Conservation (phyloP, 768 basidiomycete species). For the Suillus weaverae region DNA sequence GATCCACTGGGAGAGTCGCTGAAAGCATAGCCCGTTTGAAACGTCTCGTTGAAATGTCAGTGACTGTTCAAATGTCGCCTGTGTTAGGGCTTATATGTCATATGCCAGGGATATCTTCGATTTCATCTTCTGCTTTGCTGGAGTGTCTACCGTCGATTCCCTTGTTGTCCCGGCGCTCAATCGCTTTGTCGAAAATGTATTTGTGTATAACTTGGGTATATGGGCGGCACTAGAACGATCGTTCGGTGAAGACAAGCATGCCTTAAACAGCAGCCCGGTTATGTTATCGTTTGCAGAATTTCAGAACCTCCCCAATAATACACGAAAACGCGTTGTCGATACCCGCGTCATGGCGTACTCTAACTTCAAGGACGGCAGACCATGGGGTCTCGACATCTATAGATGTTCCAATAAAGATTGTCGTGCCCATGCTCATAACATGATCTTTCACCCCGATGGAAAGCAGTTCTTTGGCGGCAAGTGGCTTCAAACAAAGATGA, state of each 20-base stretch:
- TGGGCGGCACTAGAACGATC: not conserved
- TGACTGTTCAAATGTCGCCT: no score
- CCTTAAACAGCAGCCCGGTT: not conserved
- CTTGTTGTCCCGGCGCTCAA: not conserved
- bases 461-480: not conserved
- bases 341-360: slow-evolving; percentile 2
- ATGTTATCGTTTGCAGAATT: not conserved
- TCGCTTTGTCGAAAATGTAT: slow-evolving; percentile 2
- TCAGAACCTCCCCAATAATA: not conserved
- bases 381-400: slow-evolving; percentile 2
- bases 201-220: not conserved
- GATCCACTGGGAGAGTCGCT: not conserved
- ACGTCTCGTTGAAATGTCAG: not conserved
- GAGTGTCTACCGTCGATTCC: not conserved
- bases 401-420: not conserved
- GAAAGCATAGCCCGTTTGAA: not conserved
- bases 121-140: slow-evolving; percentile 1
- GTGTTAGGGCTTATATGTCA: no score
- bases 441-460: not conserved
- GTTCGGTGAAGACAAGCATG: slow-evolving; percentile 2
- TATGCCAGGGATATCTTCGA: not conserved
- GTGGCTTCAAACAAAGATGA: not conserved
- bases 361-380: not conserved
- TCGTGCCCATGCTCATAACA: not conserved
- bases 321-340: not conserved